Conservation (phyloP, 257 asterid genomes). For the Linderniella brevidens region DNA sequence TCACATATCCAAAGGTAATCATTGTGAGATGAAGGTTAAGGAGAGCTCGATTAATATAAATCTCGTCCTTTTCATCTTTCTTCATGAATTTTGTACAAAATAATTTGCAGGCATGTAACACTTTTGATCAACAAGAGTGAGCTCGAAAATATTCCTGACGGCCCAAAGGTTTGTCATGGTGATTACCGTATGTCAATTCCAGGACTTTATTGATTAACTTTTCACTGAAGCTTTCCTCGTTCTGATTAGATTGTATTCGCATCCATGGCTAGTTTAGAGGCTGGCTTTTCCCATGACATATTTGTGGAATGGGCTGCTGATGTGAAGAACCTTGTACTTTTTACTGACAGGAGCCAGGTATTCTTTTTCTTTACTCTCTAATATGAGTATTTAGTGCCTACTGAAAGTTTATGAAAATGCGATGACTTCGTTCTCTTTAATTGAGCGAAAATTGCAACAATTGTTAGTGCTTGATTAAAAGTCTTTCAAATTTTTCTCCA, state of each 20-base stretch:
- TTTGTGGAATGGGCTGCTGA: conserved; percentile 98
- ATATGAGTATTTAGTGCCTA: neutral
- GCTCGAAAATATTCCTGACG: conserved; percentile 70
- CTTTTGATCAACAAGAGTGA: conserved; percentile 60
- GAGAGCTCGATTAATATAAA: neutral
- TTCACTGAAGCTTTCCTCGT: conserved; percentile 10
- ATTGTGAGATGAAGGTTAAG: no score
- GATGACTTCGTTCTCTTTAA: no score
- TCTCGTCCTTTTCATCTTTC: neutral
- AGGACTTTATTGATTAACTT: conserved; percentile 10
- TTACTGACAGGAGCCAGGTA: conserved; percentile 98
- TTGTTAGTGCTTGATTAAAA: no score
- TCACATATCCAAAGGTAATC: no score
- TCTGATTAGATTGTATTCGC: conserved; percentile 70
- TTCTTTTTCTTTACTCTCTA: conserved; percentile 9
- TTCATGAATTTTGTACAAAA: neutral
- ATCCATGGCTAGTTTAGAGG: conserved; percentile 96
- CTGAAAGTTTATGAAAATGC: no score
- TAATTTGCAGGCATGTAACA: conserved; percentile 56
- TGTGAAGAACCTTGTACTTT: conserved; percentile 86
- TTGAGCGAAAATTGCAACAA: no score
- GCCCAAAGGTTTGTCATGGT: conserved; percentile 58
- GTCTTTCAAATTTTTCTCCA: no score
- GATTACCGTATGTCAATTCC: conserved; percentile 9
- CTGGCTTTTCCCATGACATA: conserved; percentile 89